Base-by-base conservation (phyloP, 108 stramenopile genomes). In the Epithemia pelagica region DNA sequence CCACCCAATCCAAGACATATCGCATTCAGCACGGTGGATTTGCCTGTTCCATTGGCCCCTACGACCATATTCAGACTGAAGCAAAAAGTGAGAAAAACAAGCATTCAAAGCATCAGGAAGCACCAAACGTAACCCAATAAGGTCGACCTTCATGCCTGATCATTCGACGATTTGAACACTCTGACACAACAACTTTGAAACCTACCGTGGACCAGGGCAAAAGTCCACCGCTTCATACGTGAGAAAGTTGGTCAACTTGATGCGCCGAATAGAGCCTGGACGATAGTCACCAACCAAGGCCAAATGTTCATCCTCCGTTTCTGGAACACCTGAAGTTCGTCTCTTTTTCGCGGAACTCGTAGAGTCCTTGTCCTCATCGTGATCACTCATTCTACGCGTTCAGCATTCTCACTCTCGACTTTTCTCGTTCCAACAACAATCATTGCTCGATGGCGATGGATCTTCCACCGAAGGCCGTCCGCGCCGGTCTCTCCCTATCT, bases 41-140 rank as follows among this genome's bases (percentile, higher is more conserved):
- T 99, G 53, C 98, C 98, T 0, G 95, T 89, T 27, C 98, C 98
- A 53, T 98, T 98, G 30, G 96, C 91, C 1, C 96, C 84, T 24
- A 97, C 83, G 28, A 99, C 89, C 73, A 82, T 82, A 65, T 99
- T 99, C 22, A 97, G 85, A 25, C 94, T 90, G 53, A 15, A 1
- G 32, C 51, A 28, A 28, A 57, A 66, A 8, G n/a, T n/a, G n/a
- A n/a, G n/a, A n/a, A n/a, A n/a, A 27, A 55, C 8, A 31, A 51
- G 28, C 61, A 68, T 54, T 26, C 57, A 25, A 51, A 30, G 54
- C 27, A 52, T 25, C 72, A 19, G 30, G 59, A 68, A 58, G 27
- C 18, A 19, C 21, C 30, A 30, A n/a, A 5, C 54, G 56, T 29
- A 8, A 28, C 8, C n/a, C 20, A 30, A 28, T 21, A 2, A 2